phyloP scores from a whole-genome alignment of 257 asterid species.

The Lantana camara region DNA sequence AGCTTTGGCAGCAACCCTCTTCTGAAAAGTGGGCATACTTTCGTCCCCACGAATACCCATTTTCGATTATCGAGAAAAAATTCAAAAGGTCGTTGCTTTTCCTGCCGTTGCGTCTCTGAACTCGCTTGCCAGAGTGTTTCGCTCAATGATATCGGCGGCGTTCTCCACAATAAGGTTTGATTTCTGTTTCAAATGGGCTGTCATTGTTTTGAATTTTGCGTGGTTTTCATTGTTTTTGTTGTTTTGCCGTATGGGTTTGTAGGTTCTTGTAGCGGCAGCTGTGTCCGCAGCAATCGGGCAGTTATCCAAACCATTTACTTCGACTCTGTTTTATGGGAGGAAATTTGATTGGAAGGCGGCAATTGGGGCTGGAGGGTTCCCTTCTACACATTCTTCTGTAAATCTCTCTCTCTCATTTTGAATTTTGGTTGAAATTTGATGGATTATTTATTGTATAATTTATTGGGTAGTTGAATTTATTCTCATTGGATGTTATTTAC shows the following conservation, averaged over 20 bases:
- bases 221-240: neutral
- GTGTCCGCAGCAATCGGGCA: slow-evolving; percentile 86
- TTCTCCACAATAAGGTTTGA: slow-evolving; percentile 55
- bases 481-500: slow-evolving; percentile 20
- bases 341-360: slow-evolving; percentile 53
- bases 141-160: slow-evolving; percentile 34
- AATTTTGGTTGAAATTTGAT: neutral
- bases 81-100: slow-evolving; percentile 6
- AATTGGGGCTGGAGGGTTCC: slow-evolving; percentile 82
- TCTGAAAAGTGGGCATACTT: neutral
- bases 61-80: slow-evolving; percentile 2
- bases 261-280: slow-evolving; percentile 82
- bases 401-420: slow-evolving; percentile 6
- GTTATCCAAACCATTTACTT: slow-evolving; percentile 71
- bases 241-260: neutral
- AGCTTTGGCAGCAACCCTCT: slow-evolving; percentile 27
- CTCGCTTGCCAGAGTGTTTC: slow-evolving; percentile 34
- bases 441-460: neutral
- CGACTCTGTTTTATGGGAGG: slow-evolving; percentile 54
- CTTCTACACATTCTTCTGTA: slow-evolving; percentile 95
- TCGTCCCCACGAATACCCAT: neutral
- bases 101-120: slow-evolving; percentile 39
- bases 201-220: neutral
- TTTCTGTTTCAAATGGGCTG: slow-evolving; percentile 1
- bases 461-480: slow-evolving; percentile 4